Conservation (phyloP, 2,329 filamentous ascomycete genomes). For the Xylaria polymorpha region DNA sequence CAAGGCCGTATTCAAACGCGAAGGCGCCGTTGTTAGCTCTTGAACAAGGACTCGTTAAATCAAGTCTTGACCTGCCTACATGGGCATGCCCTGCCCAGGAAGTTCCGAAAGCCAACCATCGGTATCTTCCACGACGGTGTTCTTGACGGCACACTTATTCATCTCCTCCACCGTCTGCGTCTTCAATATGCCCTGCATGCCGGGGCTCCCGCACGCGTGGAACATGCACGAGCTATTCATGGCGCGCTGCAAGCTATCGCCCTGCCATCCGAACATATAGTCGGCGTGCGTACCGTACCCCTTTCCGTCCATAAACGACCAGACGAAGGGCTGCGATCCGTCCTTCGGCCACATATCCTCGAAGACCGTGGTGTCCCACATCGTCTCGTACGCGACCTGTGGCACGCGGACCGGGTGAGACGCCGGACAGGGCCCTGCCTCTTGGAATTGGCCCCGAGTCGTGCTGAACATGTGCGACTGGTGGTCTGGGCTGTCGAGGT, state of each 20-base stretch:
- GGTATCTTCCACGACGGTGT: conserved; percentile 23
- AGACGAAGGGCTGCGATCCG: conserved; percentile 49
- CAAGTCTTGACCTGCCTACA: conserved; percentile 8
- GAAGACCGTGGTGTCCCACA: conserved; percentile 57
- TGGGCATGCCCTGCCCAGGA: conserved; percentile 30
- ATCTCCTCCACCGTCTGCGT: conserved; percentile 36
- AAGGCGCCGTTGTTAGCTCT: neutral
- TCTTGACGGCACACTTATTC: conserved; percentile 29
- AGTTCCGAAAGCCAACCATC: conserved; percentile 35
- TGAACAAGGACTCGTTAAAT: neutral
- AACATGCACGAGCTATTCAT: conserved; percentile 50
- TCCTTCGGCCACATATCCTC: conserved; percentile 53
- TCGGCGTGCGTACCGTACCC: conserved; percentile 55
- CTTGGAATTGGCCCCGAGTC: conserved; percentile 42
- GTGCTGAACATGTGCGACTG: conserved; percentile 49
- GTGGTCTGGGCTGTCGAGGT: conserved; percentile 48
- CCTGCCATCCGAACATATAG: conserved; percentile 55
- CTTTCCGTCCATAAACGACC: conserved; percentile 47
- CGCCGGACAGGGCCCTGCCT: conserved; percentile 52
- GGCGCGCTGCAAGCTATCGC: conserved; percentile 49
- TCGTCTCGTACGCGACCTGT: conserved; percentile 59
- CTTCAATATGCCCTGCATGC: conserved; percentile 30
- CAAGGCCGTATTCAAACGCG: neutral
- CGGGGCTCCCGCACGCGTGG: conserved; percentile 43
- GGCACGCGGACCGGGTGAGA: conserved; percentile 57